Percentiles rank a stretch among this genome's conserved stretches.
Conservation (phyloP, 768 basidiomycete species). For the Agrocybe praecox region DNA sequence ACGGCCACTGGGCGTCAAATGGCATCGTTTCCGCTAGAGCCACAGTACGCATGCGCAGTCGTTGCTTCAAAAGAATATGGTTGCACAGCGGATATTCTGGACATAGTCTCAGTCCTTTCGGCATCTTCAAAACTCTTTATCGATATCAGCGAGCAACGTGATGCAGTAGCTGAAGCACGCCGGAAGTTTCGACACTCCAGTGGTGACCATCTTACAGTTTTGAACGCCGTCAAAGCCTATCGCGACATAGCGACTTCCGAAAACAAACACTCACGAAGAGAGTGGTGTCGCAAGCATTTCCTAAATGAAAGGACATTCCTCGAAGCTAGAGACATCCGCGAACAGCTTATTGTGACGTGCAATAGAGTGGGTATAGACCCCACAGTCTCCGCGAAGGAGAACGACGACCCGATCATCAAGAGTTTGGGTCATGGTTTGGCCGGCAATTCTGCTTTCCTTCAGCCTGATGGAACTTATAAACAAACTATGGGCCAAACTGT, state of each 20-base stretch:
- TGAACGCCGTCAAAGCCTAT: conserved; percentile 86
- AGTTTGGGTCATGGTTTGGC: conserved; percentile 78
- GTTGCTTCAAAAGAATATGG: conserved; percentile 73
- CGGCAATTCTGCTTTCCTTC: conserved; percentile 82
- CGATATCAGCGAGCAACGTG: conserved; percentile 75
- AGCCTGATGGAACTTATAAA: conserved; percentile 88
- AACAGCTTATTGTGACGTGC: conserved; percentile 76
- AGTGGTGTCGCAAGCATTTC: conserved; percentile 87
- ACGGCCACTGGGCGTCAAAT: conserved; percentile 81
- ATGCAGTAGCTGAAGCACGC: conserved; percentile 68
- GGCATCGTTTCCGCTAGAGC: conserved; percentile 93
- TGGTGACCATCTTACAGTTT: conserved; percentile 90
- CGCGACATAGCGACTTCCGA: conserved; percentile 61
- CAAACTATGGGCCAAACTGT: conserved; percentile 75
- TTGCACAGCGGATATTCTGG: conserved; percentile 80
- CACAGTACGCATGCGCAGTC: conserved; percentile 75
- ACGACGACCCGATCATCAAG: conserved; percentile 68
- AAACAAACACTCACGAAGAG: conserved; percentile 48
- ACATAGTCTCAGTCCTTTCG: conserved; percentile 84
- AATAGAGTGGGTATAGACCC: conserved; percentile 62
- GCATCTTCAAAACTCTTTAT: conserved; percentile 81
- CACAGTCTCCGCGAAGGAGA: conserved; percentile 58
- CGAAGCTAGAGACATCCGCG: conserved; percentile 78
- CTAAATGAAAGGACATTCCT: conserved; percentile 80
- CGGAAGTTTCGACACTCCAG: conserved; percentile 79